A percentile compares a stretch with the other conserved stretches of the same genome.
These are phyloP conservation scores for Yamadazyma dendronema DNA, from an alignment of 1,139 yeast species.

Conservation along the genomic window DNA sequence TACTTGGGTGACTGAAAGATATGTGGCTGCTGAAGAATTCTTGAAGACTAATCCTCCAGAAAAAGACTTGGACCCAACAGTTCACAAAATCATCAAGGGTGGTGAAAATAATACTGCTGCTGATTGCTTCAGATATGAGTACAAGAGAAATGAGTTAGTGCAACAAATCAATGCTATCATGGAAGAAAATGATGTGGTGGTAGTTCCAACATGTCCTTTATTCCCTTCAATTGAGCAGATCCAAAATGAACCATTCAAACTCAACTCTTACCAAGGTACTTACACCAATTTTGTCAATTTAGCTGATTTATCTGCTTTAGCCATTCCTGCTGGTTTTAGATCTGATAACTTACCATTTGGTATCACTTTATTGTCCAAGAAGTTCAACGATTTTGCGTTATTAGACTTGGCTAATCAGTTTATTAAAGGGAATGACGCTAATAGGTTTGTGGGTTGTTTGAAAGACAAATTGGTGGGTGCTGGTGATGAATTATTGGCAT, in stretches of 20 bases:
- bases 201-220: constrained; percentile 92
- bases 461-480: constrained; percentile 37
- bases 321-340: constrained; percentile 86
- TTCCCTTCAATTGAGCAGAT: constrained; percentile 79
- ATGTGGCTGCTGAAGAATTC: constrained; percentile 76
- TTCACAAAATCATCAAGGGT: constrained; percentile 67
- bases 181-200: constrained; percentile 63
- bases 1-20: constrained; percentile 98
- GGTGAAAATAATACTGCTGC: constrained; percentile 81
- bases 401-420: constrained; percentile 77
- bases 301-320: constrained; percentile 89
- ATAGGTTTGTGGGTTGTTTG: constrained; percentile 39
- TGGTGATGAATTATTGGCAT: constrained; percentile 32
- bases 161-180: constrained; percentile 60
- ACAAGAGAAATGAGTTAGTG: constrained; percentile 73
- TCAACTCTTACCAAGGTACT: constrained; percentile 90
- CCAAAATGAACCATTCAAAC: constrained; percentile 70
- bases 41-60: constrained; percentile 72
- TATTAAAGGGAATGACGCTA: constrained; percentile 38
- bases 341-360: constrained; percentile 88
- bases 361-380: constrained; percentile 75
- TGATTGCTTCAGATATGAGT: constrained; percentile 79
- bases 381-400: constrained; percentile 85
- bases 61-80: constrained; percentile 77
- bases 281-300: constrained; percentile 95